Conservation (phyloP, 306 rosid genomes). For the Cajanus cajan region DNA sequence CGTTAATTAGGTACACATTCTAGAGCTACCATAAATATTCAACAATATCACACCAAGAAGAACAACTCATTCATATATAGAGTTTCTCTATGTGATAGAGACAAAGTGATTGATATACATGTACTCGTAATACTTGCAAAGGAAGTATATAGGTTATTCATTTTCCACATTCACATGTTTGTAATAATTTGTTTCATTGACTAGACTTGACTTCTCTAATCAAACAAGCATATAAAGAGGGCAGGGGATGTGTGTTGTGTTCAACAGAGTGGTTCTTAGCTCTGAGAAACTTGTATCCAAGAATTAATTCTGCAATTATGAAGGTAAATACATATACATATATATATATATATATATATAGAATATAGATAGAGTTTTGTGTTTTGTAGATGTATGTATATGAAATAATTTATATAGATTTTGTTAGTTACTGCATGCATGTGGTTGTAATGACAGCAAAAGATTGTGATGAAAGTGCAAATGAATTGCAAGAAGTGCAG, state of each 20-base stretch:
- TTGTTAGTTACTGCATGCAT: neutral
- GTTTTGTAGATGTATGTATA: neutral
- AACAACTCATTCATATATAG: neutral
- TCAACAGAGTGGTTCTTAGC: neutral
- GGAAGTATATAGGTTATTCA: neutral
- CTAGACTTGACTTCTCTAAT: neutral
- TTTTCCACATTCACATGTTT: neutral
- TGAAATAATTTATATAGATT: neutral
- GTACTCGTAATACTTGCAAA: neutral
- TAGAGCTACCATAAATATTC: neutral
- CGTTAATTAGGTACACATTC: neutral
- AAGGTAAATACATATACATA: neutral
- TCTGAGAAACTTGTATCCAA: neutral
- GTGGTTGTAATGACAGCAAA: constrained; percentile 32
- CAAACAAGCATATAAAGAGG: neutral
- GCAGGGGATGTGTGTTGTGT: neutral
- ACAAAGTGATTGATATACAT: no score
- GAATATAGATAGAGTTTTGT: no score
- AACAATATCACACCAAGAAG: neutral
- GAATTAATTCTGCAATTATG: constrained; percentile 13
- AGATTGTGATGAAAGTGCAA: constrained; percentile 46
- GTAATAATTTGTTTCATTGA: neutral
- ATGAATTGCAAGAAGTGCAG: constrained; percentile 47
- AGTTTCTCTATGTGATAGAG: no score
- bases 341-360: no score